Evolutionary conservation across 352 stramenopile species (phyloP).

Genomic region (Nothophytophthora sp.): DNA sequence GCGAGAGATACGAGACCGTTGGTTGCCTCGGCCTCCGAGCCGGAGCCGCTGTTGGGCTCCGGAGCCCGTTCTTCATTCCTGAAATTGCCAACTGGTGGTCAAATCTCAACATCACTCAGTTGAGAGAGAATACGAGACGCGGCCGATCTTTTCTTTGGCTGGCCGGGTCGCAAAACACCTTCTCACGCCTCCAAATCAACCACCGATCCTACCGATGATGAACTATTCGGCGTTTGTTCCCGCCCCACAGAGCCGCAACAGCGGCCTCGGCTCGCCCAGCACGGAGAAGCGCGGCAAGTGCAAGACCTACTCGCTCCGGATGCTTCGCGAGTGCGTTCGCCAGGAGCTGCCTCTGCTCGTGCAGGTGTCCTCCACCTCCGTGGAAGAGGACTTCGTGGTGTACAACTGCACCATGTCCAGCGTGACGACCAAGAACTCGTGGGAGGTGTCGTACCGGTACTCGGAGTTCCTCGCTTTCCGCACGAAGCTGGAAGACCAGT

Average conservation of each 20-base stretch:
- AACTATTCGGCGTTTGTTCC: slow-evolving; percentile 26
- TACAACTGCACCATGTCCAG: slow-evolving; percentile 48
- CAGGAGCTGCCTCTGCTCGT: slow-evolving; percentile 48
- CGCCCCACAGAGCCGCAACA: slow-evolving; percentile 1
- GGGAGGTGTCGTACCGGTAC: slow-evolving; percentile 54
- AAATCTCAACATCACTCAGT: too few species aligned
- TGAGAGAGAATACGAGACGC: too few species aligned
- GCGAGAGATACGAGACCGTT: slow-evolving; percentile 24
- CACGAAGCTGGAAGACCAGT: slow-evolving; percentile 40
- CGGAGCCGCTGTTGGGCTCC: slow-evolving; percentile 3
- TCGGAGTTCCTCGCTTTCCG: slow-evolving; percentile 60
- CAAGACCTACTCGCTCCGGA: slow-evolving; percentile 57
- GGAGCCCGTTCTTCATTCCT: slow-evolving; percentile 3
- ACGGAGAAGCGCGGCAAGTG: slow-evolving; percentile 23
- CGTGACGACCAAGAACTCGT: slow-evolving; percentile 37
- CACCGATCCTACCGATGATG: slow-evolving; percentile 5
- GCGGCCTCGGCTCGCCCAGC: neutral
- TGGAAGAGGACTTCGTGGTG: slow-evolving; percentile 41
- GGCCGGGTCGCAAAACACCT: slow-evolving; percentile 7
- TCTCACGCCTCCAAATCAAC: neutral
- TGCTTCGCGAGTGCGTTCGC: slow-evolving; percentile 23
- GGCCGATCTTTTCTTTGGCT: neutral
- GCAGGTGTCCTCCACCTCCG: slow-evolving; percentile 28
- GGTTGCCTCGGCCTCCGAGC: neutral
- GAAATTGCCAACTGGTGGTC: too few species aligned